Evolutionary conservation across 106 monocot species (phyloP).

Genomic region (Triglochin maritima): DNA sequence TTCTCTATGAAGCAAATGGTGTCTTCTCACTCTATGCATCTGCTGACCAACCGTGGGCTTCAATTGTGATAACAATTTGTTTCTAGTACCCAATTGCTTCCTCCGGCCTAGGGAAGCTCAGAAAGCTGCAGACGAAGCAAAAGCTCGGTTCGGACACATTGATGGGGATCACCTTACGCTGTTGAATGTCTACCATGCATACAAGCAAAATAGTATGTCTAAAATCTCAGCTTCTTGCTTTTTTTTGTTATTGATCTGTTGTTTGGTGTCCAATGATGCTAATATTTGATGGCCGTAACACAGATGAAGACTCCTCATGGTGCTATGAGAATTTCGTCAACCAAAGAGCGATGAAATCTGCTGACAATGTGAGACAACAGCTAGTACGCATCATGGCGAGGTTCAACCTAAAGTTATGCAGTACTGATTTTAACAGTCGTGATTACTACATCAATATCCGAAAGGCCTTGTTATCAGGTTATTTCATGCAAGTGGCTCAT

Average conservation of each 20-base stretch:
- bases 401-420: constrained; percentile 28
- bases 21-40: constrained; percentile 9
- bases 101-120: constrained; percentile 35
- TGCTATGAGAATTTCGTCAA: constrained; percentile 40
- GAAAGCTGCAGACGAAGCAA: constrained; percentile 40
- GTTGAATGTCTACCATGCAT: constrained; percentile 35
- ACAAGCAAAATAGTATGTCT: constrained; percentile 31
- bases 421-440: constrained; percentile 21
- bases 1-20: constrained; percentile 32
- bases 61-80: constrained; percentile 24
- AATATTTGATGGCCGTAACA: not conserved
- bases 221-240: not conserved
- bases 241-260: not conserved
- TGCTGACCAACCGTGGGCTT: constrained; percentile 28
- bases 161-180: constrained; percentile 40
- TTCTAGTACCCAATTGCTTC: constrained; percentile 45
- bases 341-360: constrained; percentile 25
- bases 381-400: constrained; percentile 25
- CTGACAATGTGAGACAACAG: constrained; percentile 30
- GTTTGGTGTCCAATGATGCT: not conserved
- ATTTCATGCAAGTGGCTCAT: constrained; percentile 41
- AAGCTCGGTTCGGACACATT: constrained; percentile 25
- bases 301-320: constrained; percentile 33
- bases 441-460: constrained; percentile 29
- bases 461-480: constrained; percentile 30